phyloP scores from a whole-genome alignment of 345 rosid genomes.

The Arabis alpina region DNA sequence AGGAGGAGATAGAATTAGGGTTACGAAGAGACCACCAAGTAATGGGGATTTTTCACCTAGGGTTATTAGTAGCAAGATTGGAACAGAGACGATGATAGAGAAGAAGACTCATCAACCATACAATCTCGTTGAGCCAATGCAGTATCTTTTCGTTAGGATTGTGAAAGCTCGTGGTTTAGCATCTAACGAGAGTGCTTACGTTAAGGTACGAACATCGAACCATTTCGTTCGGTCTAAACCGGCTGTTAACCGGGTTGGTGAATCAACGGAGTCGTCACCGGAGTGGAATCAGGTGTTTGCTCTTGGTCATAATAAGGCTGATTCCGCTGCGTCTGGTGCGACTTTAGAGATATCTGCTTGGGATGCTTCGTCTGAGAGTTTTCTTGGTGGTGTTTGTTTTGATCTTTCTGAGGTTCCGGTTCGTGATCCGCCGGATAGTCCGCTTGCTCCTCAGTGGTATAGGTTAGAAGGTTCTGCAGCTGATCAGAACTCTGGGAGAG shows the following conservation, averaged over 20 bases:
- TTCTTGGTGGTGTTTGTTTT: slow-evolving; percentile 87
- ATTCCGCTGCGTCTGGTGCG: slow-evolving; percentile 49
- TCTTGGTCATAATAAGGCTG: slow-evolving; percentile 56
- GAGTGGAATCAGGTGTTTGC: slow-evolving; percentile 95
- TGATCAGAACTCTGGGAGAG: slow-evolving; percentile 49
- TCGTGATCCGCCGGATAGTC: slow-evolving; percentile 88
- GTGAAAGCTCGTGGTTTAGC: slow-evolving; percentile 79
- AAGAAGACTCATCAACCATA: slow-evolving; percentile 61
- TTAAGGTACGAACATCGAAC: slow-evolving; percentile 63
- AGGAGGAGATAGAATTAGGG: slow-evolving; percentile 62
- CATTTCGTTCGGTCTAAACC: slow-evolving; percentile 59
- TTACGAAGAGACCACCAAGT: slow-evolving; percentile 54
- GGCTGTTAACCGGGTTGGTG: slow-evolving; percentile 60
- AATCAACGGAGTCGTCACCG: slow-evolving; percentile 65
- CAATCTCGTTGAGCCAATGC: slow-evolving; percentile 92
- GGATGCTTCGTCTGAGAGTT: slow-evolving; percentile 73
- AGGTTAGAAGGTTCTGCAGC: slow-evolving; percentile 63
- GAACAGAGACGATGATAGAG: slow-evolving; percentile 41
- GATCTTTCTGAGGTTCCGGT: slow-evolving; percentile 87
- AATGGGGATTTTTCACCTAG: slow-evolving; percentile 70
- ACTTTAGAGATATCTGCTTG: slow-evolving; percentile 86
- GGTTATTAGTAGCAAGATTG: slow-evolving; percentile 55
- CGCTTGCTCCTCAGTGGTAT: slow-evolving; percentile 94
- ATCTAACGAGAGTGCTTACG: slow-evolving; percentile 64
- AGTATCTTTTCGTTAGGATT: slow-evolving; percentile 72